phyloP scores from a whole-genome alignment of 2,329 filamentous ascomycete species.

The Fusarium sp. region DNA sequence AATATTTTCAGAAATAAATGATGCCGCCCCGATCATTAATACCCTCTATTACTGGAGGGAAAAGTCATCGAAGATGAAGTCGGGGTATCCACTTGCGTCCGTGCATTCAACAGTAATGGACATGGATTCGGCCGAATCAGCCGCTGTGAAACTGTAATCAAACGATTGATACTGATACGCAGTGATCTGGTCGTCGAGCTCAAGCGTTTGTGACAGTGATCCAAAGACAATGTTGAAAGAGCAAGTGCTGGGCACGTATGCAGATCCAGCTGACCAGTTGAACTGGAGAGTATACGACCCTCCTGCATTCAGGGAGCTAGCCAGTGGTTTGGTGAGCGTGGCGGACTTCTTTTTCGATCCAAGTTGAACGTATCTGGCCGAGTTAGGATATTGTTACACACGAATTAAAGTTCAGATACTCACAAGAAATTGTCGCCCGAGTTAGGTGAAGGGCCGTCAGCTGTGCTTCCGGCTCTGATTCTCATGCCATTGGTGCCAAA shows the following conservation, averaged over 20 bases:
- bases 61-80: conserved; percentile 1
- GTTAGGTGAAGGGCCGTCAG: accelerated
- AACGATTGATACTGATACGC: background rate
- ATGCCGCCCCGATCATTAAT: background rate
- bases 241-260: background rate
- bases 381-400: background rate
- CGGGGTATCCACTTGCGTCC: background rate
- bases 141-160: background rate
- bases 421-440: background rate
- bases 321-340: background rate
- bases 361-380: background rate
- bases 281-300: background rate
- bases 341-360: background rate
- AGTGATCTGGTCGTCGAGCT: accelerated
- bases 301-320: background rate
- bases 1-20: background rate
- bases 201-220: accelerated
- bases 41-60: background rate
- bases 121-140: background rate
- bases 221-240: background rate
- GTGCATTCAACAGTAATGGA: background rate
- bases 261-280: background rate
- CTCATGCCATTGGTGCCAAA: background rate
- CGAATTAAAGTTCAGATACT: accelerated
- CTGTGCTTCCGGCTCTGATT: background rate